Conservation (phyloP, 306 rosid genomes). For the Cucurbita ficifolia region DNA sequence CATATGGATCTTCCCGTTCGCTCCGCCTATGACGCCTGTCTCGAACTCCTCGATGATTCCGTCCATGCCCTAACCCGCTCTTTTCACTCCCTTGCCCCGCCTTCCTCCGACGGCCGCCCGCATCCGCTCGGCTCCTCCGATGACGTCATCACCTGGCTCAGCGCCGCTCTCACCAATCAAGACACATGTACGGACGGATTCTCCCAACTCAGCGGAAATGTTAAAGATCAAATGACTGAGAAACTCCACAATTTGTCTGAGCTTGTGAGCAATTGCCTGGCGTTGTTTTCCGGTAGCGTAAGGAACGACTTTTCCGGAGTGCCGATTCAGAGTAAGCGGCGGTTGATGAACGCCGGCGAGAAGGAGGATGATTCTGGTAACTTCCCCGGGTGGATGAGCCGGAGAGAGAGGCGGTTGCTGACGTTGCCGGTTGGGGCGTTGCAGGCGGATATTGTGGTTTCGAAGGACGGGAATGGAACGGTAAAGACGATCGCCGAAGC, state of each 20-base stretch:
- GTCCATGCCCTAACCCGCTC: constrained; percentile 49
- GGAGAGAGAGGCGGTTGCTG: constrained; percentile 52
- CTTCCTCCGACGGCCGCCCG: neutral
- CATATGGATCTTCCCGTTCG: constrained; percentile 41
- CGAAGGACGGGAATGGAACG: constrained; percentile 56
- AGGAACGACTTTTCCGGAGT: constrained; percentile 60
- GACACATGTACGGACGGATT: constrained; percentile 84
- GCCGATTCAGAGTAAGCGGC: constrained; percentile 45
- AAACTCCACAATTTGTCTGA: constrained; percentile 52
- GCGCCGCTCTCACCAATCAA: constrained; percentile 78
- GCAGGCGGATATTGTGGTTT: constrained; percentile 61
- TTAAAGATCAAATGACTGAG: constrained; percentile 32
- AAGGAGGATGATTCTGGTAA: constrained; percentile 7
- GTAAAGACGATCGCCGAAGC: constrained; percentile 58
- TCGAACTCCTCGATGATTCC: constrained; percentile 82
- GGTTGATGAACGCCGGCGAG: constrained; percentile 17
- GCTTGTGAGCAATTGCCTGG: constrained; percentile 69
- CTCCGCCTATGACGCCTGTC: constrained; percentile 68
- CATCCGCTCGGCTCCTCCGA: constrained; percentile 8
- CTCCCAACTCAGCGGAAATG: constrained; percentile 26
- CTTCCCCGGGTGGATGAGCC: constrained; percentile 57
- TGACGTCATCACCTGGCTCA: constrained; percentile 82
- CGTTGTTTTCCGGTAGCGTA: constrained; percentile 36
- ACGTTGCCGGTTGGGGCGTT: constrained; percentile 28
- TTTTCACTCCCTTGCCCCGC: constrained; percentile 18